phyloP scores from a whole-genome alignment of 73 alveolate species.

The Tetrahymena thermophila region DNA sequence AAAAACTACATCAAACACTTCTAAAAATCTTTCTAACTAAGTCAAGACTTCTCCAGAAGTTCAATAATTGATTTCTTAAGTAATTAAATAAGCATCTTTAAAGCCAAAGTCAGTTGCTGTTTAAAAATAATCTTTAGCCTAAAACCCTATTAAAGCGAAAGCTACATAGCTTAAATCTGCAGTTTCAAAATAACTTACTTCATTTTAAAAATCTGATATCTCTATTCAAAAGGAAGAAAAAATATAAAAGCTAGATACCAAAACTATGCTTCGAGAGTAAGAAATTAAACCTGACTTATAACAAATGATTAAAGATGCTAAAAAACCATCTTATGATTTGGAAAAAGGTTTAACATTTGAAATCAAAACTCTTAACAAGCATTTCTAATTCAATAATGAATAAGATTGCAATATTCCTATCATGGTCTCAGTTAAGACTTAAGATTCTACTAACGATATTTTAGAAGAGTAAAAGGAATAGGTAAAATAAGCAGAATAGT shows the following conservation, averaged over 20 bases:
- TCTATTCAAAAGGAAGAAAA: background rate
- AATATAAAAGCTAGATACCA: background rate
- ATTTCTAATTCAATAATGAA: background rate
- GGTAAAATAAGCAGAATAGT: background rate
- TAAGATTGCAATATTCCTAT: background rate
- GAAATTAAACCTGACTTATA: background rate
- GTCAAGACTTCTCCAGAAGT: background rate
- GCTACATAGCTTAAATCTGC: too few relatives aligned
- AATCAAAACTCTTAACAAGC: background rate
- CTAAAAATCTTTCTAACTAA: background rate
- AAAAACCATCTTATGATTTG: background rate
- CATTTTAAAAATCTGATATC: background rate
- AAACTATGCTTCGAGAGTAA: background rate
- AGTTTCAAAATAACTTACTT: too few relatives aligned
- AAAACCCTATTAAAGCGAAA: background rate
- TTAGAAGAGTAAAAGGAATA: background rate
- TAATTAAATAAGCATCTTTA: background rate
- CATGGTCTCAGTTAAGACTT: background rate
- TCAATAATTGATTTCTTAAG: background rate
- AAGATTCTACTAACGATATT: background rate
- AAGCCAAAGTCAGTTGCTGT: background rate
- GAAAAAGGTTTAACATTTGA: background rate
- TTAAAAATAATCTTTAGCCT: background rate
- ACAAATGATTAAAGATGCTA: background rate
- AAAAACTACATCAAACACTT: background rate